A percentile compares a stretch with the other conserved stretches of the same genome.
phyloP scores from a whole-genome alignment of 1,284 basidiomycete species.

The Laetiporus sulphureus region DNA sequence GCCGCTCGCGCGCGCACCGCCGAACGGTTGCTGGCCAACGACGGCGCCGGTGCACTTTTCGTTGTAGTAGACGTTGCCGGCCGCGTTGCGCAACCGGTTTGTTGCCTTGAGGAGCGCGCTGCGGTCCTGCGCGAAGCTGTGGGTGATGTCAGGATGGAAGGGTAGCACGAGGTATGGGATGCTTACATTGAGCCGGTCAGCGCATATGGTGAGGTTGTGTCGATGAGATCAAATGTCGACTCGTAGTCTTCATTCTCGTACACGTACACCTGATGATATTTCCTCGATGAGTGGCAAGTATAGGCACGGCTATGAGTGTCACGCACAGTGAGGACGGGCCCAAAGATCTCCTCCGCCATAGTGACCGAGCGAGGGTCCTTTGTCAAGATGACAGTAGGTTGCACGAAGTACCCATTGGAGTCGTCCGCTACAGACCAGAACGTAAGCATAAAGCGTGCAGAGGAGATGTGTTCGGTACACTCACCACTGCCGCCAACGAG shows the following conservation, averaged over 20 bases:
- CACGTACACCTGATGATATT: slow-evolving; percentile 58
- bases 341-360: slow-evolving; percentile 96
- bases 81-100: slow-evolving; percentile 77
- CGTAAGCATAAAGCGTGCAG: neutral
- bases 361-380: slow-evolving; percentile 90
- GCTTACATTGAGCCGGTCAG: slow-evolving; percentile 85
- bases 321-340: slow-evolving; percentile 87
- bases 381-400: slow-evolving; percentile 93
- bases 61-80: slow-evolving; percentile 92
- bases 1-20: slow-evolving; percentile 87
- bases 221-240: slow-evolving; percentile 82
- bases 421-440: slow-evolving; percentile 55
- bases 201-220: slow-evolving; percentile 84
- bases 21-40: slow-evolving; percentile 96
- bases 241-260: slow-evolving; percentile 83
- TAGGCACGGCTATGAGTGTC: neutral
- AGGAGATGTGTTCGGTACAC: slow-evolving; percentile 15
- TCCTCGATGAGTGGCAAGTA: neutral
- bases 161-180: neutral
- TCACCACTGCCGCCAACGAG: slow-evolving; percentile 78
- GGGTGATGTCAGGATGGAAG: neutral
- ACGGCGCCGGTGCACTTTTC: slow-evolving; percentile 96
- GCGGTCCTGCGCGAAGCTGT: slow-evolving; percentile 79
- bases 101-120: slow-evolving; percentile 71
- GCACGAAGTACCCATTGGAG: slow-evolving; percentile 89